These are phyloP conservation scores for Exophiala oligosperma DNA, from an alignment of 2,329 filamentous ascomycete genomes.

Conservation along the genomic window DNA sequence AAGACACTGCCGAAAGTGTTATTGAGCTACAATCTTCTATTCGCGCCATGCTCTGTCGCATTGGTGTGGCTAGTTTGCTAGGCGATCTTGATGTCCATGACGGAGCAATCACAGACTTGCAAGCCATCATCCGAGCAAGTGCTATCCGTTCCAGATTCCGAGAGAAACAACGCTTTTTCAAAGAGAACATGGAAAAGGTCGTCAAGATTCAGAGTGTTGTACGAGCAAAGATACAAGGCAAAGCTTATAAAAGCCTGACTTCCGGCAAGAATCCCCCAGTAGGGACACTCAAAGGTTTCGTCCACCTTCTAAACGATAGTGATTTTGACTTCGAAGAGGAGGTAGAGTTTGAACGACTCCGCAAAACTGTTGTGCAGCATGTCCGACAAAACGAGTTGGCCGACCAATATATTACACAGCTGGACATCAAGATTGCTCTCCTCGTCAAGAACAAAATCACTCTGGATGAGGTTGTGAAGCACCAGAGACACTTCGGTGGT, in stretches of 20 bases:
- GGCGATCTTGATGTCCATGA: conserved; percentile 80
- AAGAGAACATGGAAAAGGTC: conserved; percentile 97
- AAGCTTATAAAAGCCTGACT: conserved; percentile 96
- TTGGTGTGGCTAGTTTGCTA: conserved; percentile 71
- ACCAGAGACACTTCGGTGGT: conserved; percentile 94
- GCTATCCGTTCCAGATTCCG: conserved; percentile 73
- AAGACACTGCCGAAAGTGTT: conserved; percentile 66
- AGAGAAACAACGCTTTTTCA: conserved; percentile 85
- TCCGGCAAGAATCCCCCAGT: conserved; percentile 96
- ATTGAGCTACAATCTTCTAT: conserved; percentile 71
- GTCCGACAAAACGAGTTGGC: conserved; percentile 96
- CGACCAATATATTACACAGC: conserved; percentile 96
- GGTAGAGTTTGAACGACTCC: conserved; percentile 89
- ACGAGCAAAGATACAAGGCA: conserved; percentile 89
- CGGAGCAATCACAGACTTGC: conserved; percentile 70
- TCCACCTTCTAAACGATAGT: conserved; percentile 95
- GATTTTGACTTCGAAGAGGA: conserved; percentile 99
- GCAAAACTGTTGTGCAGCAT: conserved; percentile 95
- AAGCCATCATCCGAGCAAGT: conserved; percentile 71
- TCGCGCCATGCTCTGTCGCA: conserved; percentile 76
- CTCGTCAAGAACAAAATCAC: conserved; percentile 99
- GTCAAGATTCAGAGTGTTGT: conserved; percentile 98
- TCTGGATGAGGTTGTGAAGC: conserved; percentile 92
- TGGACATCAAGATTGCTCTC: conserved; percentile 98
- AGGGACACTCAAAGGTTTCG: conserved; percentile 95